phyloP scores from a whole-genome alignment of 2,329 filamentous ascomycete genomes.

The Ascochyta koolunga region DNA sequence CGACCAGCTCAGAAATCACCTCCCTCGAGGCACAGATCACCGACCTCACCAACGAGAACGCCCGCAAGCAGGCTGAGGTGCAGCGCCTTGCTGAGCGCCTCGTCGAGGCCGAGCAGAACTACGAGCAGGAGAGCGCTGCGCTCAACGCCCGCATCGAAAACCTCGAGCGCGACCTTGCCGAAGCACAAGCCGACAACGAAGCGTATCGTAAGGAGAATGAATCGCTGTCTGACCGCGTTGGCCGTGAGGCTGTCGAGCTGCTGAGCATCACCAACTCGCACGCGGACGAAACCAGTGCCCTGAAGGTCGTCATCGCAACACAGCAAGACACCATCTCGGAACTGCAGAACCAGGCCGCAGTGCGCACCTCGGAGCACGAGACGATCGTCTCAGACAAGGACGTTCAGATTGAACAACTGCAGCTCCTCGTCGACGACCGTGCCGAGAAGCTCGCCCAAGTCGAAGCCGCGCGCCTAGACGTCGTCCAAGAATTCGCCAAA shows the following conservation, averaged over 20 bases:
- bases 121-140: slow-evolving; percentile 36
- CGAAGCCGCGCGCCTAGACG: slow-evolving; percentile 36
- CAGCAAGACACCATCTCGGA: slow-evolving; percentile 48
- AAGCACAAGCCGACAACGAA: slow-evolving; percentile 32
- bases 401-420: slow-evolving; percentile 43
- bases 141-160: slow-evolving; percentile 31
- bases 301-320: slow-evolving; percentile 46
- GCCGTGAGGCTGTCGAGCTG: slow-evolving; percentile 37
- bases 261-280: slow-evolving; percentile 37
- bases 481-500: slow-evolving; percentile 41
- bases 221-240: slow-evolving; percentile 37
- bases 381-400: slow-evolving; percentile 33
- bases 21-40: slow-evolving; percentile 48
- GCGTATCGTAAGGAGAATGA: slow-evolving; percentile 35
- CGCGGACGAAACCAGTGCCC: slow-evolving; percentile 39
- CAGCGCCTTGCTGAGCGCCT: slow-evolving; percentile 39
- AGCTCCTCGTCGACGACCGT: slow-evolving; percentile 41
- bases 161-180: slow-evolving; percentile 30
- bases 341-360: slow-evolving; percentile 35
- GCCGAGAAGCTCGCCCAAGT: slow-evolving; percentile 41
- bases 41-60: slow-evolving; percentile 49
- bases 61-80: slow-evolving; percentile 48
- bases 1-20: slow-evolving; percentile 38
- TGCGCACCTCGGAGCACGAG: slow-evolving; percentile 33
- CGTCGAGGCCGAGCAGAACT: slow-evolving; percentile 29